Percentiles rank a stretch among this genome's conserved stretches.
Conservation (phyloP, 2,329 filamentous ascomycete species). For the Onygenales sp. region DNA sequence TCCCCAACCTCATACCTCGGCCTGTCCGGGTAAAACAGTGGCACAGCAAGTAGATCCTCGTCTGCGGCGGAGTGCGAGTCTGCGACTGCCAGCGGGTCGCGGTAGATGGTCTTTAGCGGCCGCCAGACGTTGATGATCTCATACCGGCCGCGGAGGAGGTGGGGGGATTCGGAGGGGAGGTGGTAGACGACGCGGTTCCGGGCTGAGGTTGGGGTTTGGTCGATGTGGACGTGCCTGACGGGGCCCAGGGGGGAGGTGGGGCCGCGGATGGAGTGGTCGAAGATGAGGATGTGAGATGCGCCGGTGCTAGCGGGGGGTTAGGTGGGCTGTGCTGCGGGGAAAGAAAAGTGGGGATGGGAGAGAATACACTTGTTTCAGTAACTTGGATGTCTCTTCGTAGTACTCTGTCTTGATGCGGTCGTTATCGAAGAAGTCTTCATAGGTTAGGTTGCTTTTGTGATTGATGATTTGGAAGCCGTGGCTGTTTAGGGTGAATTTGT, state of each 20-base stretch:
- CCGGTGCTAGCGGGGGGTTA: slow-evolving; percentile 22
- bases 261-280: slow-evolving; percentile 42
- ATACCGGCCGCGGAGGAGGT: slow-evolving; percentile 35
- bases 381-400: slow-evolving; percentile 39
- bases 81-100: slow-evolving; percentile 47
- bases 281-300: slow-evolving; percentile 37
- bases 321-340: not conserved
- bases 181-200: slow-evolving; percentile 35
- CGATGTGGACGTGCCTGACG: slow-evolving; percentile 43
- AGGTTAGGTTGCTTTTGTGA: slow-evolving; percentile 26
- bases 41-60: slow-evolving; percentile 40
- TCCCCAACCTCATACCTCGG: slow-evolving; percentile 29
- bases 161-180: slow-evolving; percentile 33
- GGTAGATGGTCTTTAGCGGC: slow-evolving; percentile 40
- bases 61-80: slow-evolving; percentile 43
- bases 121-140: slow-evolving; percentile 47
- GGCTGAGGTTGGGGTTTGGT: slow-evolving; percentile 39
- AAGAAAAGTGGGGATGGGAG: not conserved
- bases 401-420: slow-evolving; percentile 32
- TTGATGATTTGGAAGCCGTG: slow-evolving; percentile 38
- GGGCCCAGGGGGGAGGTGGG: slow-evolving; percentile 29
- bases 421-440: slow-evolving; percentile 31
- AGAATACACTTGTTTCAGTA: slow-evolving; percentile 32
- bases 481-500: slow-evolving; percentile 36
- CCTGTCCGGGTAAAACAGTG: slow-evolving; percentile 44